Evolutionary conservation across 2,329 filamentous ascomycete species (phyloP).

Genomic region (Ceratocystis eucalypticola): DNA sequence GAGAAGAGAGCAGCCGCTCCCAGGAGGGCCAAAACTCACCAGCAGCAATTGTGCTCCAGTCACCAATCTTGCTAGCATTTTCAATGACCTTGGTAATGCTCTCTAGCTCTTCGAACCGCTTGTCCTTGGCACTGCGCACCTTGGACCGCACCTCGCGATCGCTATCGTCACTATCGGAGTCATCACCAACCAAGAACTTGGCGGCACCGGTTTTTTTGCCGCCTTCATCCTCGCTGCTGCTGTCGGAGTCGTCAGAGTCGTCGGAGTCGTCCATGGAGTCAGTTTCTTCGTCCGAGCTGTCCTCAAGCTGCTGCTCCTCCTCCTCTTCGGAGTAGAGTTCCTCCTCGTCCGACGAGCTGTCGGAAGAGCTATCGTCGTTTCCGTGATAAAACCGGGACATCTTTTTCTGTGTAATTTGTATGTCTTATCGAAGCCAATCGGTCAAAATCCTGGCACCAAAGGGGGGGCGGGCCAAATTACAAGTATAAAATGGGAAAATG

Average conservation of each 20-base stretch:
- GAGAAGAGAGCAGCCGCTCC: neutral
- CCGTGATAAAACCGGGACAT: conserved; percentile 98
- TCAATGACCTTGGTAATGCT: conserved; percentile 80
- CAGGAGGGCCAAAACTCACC: conserved; percentile 42
- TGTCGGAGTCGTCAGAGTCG: conserved; percentile 38
- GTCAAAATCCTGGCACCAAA: neutral
- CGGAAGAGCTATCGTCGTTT: conserved; percentile 82
- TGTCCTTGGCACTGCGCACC: conserved; percentile 97
- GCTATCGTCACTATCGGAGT: conserved; percentile 67
- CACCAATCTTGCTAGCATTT: conserved; percentile 93
- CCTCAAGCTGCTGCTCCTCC: conserved; percentile 38
- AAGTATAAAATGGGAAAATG: conserved; percentile 14
- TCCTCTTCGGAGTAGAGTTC: conserved; percentile 76
- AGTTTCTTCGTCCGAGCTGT: conserved; percentile 36
- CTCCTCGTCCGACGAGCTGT: conserved; percentile 93
- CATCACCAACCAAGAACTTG: conserved; percentile 69
- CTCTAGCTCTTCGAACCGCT: conserved; percentile 88
- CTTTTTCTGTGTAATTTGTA: conserved; percentile 10
- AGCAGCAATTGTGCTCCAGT: conserved; percentile 85
- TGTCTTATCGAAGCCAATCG: neutral
- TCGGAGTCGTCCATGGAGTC: conserved; percentile 39
- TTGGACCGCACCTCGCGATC: conserved; percentile 75
- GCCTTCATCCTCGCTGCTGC: conserved; percentile 50
- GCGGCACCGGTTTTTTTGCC: conserved; percentile 57
- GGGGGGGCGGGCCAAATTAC: conserved; percentile 7